Evolutionary conservation across 805 yeast species (phyloP).

Genomic region (Lachancea meyersii): DNA sequence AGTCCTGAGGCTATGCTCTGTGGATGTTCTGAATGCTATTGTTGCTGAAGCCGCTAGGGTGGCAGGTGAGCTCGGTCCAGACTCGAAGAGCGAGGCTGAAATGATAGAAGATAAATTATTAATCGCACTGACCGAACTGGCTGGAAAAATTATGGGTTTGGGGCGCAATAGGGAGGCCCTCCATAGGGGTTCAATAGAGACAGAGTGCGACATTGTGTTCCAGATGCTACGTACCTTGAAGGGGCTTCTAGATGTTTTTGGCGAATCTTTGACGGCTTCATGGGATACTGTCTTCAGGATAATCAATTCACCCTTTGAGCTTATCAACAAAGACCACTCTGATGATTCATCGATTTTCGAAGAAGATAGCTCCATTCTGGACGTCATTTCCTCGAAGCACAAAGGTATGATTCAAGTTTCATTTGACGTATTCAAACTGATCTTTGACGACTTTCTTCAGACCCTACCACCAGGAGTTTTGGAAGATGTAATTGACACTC

Average conservation of each 20-base stretch:
- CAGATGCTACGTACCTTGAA: constrained; percentile 57
- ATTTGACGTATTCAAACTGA: constrained; percentile 75
- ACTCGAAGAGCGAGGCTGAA: not conserved
- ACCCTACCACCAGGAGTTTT: constrained; percentile 63
- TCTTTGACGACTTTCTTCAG: constrained; percentile 78
- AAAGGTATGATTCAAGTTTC: constrained; percentile 52
- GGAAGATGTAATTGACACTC: constrained; percentile 59
- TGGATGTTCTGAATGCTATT: constrained; percentile 47
- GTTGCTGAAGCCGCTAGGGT: constrained; percentile 33
- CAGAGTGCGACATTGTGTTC: constrained; percentile 64
- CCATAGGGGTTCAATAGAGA: constrained; percentile 37
- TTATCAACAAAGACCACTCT: constrained; percentile 28
- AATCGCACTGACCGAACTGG: constrained; percentile 40
- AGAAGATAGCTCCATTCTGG: constrained; percentile 24
- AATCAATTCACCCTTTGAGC: constrained; percentile 48
- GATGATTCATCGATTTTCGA: constrained; percentile 21
- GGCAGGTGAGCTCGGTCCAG: constrained; percentile 14
- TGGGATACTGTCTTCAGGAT: constrained; percentile 73
- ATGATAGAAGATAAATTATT: constrained; percentile 10
- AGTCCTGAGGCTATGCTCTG: constrained; percentile 43
- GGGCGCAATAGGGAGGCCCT: constrained; percentile 27
- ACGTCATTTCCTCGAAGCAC: constrained; percentile 42
- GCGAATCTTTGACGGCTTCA: constrained; percentile 49
- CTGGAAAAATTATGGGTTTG: constrained; percentile 37
- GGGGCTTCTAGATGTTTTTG: constrained; percentile 72